Base-by-base conservation (phyloP, 805 yeast species). In the Debaryomyces maramus region DNA sequence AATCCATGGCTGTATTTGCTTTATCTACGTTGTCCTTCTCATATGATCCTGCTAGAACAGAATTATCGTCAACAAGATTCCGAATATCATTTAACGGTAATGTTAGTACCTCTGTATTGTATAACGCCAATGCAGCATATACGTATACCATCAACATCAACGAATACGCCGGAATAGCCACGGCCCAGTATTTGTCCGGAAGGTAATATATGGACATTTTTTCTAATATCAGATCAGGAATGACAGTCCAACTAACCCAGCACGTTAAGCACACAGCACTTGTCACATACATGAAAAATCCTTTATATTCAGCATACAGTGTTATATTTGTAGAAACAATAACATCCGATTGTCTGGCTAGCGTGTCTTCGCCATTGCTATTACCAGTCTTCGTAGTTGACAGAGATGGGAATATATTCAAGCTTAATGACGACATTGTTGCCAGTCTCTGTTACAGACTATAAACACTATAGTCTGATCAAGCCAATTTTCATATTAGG, bases 141-240 rank as follows among this genome's bases (percentile, higher is more conserved):
- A 75, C 76, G 54, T 78, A 89, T 13, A 82, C 63, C 88, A 90
- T 81, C 8, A 73, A 58, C 73, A 87, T 79, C 21, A 91, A 62
- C 4, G 83, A 72, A 48, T 78, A 78, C 10, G 87, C 72, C 3
- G 97, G 96, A 2, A 86, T 60, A 1, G 88, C 85, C 24, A 86
- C 56, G 2, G 95, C 83, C 99, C 98, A 93, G 81, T 90, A 85
- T 48, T 95, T 72, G 22, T 91, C 85, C 0, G 98, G 98, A 51
- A 82, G 85, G 60, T 81, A 89, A 52, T 74, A 77, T 14, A 84
- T 77, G 13, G 80, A 81, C 21, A 79, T 48, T 6, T 51, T 51
- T 41, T 79, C 72, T 16, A 85, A 73, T 24, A 75, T 51, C n/a
- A 53, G 45, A 27, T 77, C 76, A 0, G 97, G 97, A 0, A 81